Base-by-base conservation (phyloP, 371 early-diverging fungal species). In the Caulochytrium protostelioides region DNA sequence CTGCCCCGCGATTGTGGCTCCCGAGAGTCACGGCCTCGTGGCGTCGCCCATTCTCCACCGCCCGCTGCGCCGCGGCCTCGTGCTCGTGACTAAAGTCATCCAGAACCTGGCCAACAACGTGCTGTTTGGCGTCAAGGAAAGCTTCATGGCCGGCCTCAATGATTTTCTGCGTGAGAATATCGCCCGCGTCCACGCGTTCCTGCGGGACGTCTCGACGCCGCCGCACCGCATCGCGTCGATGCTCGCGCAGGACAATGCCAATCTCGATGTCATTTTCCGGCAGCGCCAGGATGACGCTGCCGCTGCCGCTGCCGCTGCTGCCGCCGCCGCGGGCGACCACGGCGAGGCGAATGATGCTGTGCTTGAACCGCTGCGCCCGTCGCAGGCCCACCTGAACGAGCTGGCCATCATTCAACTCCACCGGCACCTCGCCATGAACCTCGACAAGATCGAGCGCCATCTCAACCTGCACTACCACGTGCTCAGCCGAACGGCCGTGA, bases 51-150 rank as follows among this genome's bases (percentile, higher is more conserved):
- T 48, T 16, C 39, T 48, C 27, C 71, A 60, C 41, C 55, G 61
- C 31, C 70, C 79, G 22, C 52, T 82, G 10, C 73, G 81, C 20
- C 78, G 91, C 42, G 87, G 87, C 16, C 57, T 86, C 32, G 49
- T 91, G 32, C 60, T 91, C 29, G 75, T 76, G 15, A 84, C 89
- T 21, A 92, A 92, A 48, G 82, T 86, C 12, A 84, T 91, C 35
- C 89, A 89, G 44, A 91, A 86, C 42, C 47, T 92, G 37, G 85
- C 89, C 15, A 92, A 92, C 54, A 77, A 82, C 41, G 84, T 90
- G 4, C 54, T 79, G 19, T 92, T 92, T 55, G 91, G 87, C 28
- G 63, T 70, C 38, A 90, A 90, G 59, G 90, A 90, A 56, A 60
- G 74, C 0, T 86, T 69, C 47, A 90, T 90, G 90, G 72, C 24